Conservation (phyloP, 2,329 filamentous ascomycete species). For the Cladosporium sp. region DNA sequence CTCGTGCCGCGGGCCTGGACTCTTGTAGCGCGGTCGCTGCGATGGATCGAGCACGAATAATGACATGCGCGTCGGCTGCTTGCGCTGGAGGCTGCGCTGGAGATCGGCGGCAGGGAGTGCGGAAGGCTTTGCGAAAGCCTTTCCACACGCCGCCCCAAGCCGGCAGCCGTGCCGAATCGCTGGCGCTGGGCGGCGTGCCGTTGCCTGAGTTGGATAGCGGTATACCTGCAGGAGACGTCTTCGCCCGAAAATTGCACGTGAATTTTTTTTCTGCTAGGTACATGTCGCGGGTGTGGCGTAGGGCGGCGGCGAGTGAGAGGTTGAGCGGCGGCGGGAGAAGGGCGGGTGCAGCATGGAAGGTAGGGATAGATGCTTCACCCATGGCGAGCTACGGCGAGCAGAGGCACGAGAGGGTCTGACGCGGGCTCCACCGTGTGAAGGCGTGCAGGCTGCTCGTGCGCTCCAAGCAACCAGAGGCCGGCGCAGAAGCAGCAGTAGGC, state of each 20-base stretch:
- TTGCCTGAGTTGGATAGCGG: not conserved
- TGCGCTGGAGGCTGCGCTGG: not conserved
- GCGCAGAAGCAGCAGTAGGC: not conserved
- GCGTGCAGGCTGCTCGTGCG: not conserved
- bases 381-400: no score
- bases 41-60: no score
- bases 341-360: no score
- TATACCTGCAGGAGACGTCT: not conserved
- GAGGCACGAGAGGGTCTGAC: no score
- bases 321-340: no score
- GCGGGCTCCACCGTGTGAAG: no score
- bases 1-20: no score
- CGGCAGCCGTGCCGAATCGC: slow-evolving; percentile 3
- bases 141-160: not conserved
- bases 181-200: not conserved
- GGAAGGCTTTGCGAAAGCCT: slow-evolving; percentile 9
- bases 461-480: no score
- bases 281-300: not conserved
- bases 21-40: no score
- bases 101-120: not conserved
- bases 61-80: not conserved
- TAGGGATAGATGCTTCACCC: no score
- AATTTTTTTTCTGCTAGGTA: not conserved
- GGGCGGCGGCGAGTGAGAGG: not conserved
- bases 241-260: not conserved